Evolutionary conservation across 2,329 filamentous ascomycete species (phyloP), one percentile per base, ranked within the genome.

Genomic region (Cercospora janseana): DNA sequence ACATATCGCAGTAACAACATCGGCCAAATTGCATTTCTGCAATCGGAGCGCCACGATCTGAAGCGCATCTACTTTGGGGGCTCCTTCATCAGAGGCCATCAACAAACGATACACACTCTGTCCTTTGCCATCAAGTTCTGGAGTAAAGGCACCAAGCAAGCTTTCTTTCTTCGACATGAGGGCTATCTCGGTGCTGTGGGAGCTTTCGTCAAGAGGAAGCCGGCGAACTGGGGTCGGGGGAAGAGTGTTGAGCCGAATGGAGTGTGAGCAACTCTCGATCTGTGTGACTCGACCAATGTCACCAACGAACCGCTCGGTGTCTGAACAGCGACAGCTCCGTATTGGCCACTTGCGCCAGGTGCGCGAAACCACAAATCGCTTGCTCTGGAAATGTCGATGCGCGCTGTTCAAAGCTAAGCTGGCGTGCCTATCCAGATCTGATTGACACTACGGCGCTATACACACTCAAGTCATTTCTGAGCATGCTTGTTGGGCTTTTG

Each of bases 61-160:
- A 86, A 88, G 56, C 84, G 92, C 65, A 97, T 98, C 54, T 98
- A 98, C 74, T 98, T 98, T 70, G 93, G 93, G 16, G 93, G 93
- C 18, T 93, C 87, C 5, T 98, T 97, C 68, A 97, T 98, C 66
- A 85, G 93, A 32, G 93, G 93, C 31, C 93, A 98, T 69, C 83
- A 87, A 12, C 93, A 97, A 72, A 98, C 93, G 9, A 98, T 98
- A 82, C 95, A 97, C 70, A 97, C 93, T 0, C 77, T 98, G 7
- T 91, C 87, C 48, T 98, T 95, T 66, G 93, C 92, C 66, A 96
- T 98, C 72, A 89, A 89, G 61, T 98, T 97, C 72, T 98, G 93
- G 93, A 90, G 87, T 60, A 89, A 93, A 66, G 92, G 91, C 32
- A 79, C 84, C 65, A 96, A 95, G 70, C 89, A 96, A 70, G 93